These are phyloP conservation scores for Lactuca saligna DNA, from an alignment of 129 eudicot genomes.

Conservation along the genomic window DNA sequence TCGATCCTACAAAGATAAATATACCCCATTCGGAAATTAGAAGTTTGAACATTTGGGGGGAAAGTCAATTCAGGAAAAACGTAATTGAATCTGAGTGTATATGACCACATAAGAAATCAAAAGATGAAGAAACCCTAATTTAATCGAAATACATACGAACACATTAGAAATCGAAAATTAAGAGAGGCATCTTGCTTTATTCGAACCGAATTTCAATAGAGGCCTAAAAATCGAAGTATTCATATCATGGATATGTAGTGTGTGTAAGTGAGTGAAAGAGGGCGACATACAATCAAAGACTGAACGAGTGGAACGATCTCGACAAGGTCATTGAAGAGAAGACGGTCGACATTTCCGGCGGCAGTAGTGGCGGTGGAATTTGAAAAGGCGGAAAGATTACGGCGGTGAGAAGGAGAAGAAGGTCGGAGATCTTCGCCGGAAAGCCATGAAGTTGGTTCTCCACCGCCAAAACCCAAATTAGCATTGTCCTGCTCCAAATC, in stretches of 20 bases:
- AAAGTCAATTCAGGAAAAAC: neutral
- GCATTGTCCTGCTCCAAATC: slow-evolving; percentile 61
- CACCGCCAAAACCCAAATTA: slow-evolving; percentile 42
- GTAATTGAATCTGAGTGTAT: neutral
- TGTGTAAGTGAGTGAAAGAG: neutral
- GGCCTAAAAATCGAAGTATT: neutral
- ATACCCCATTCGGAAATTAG: neutral
- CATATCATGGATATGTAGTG: neutral
- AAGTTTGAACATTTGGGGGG: neutral
- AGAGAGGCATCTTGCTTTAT: neutral
- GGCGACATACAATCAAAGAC: slow-evolving; percentile 65
- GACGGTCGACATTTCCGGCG: slow-evolving; percentile 63
- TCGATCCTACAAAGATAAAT: slow-evolving; percentile 57
- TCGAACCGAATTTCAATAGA: neutral
- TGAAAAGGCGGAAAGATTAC: slow-evolving; percentile 46
- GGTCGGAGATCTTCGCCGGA: slow-evolving; percentile 54
- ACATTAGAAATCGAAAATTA: neutral
- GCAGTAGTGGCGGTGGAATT: slow-evolving; percentile 40
- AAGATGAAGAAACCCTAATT: slow-evolving; percentile 12
- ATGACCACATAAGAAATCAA: neutral
- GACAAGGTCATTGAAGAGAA: slow-evolving; percentile 67
- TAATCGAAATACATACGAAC: slow-evolving; percentile 10
- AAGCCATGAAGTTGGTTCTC: slow-evolving; percentile 67
- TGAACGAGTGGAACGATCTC: slow-evolving; percentile 94
- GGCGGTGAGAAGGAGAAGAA: slow-evolving; percentile 31